These are phyloP conservation scores for Rhynchospora tenuis DNA, from an alignment of 176 grass and related monocot species.

Conservation along the genomic window DNA sequence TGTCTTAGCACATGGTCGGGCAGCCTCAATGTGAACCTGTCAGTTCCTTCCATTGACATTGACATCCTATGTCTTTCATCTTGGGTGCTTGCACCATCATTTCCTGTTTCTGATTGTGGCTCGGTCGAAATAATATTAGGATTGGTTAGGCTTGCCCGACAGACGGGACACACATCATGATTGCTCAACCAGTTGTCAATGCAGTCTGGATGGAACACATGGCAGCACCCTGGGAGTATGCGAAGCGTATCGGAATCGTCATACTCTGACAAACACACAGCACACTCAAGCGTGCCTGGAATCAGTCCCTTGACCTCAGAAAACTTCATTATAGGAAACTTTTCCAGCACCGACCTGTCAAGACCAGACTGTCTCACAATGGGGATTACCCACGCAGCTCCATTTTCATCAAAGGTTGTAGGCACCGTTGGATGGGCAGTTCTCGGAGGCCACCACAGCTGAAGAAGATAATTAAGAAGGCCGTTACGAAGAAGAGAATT, in stretches of 20 bases:
- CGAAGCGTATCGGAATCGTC: constrained; percentile 49
- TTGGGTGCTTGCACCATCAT: not conserved
- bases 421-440: not conserved
- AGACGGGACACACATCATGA: constrained; percentile 54
- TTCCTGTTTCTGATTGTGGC: not conserved
- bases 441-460: constrained; percentile 24
- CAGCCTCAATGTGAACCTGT: constrained; percentile 51
- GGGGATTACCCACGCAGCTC: not conserved
- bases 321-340: constrained; percentile 52
- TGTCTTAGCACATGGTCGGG: constrained; percentile 61
- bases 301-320: constrained; percentile 39
- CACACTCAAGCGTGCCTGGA: constrained; percentile 44
- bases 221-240: constrained; percentile 51
- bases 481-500: constrained; percentile 33
- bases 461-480: constrained; percentile 46
- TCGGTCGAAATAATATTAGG: not conserved
- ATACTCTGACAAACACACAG: constrained; percentile 60
- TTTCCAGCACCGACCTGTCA: constrained; percentile 36
- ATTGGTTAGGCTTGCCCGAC: constrained; percentile 44
- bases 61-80: constrained; percentile 4
- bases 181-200: constrained; percentile 62
- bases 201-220: constrained; percentile 74
- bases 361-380: constrained; percentile 18
- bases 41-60: constrained; percentile 39
- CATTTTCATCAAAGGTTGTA: not conserved